A percentile compares a stretch with the other conserved stretches of the same genome.
phyloP scores from a whole-genome alignment of 306 rosid genomes.

The Sicyos baderoa region DNA sequence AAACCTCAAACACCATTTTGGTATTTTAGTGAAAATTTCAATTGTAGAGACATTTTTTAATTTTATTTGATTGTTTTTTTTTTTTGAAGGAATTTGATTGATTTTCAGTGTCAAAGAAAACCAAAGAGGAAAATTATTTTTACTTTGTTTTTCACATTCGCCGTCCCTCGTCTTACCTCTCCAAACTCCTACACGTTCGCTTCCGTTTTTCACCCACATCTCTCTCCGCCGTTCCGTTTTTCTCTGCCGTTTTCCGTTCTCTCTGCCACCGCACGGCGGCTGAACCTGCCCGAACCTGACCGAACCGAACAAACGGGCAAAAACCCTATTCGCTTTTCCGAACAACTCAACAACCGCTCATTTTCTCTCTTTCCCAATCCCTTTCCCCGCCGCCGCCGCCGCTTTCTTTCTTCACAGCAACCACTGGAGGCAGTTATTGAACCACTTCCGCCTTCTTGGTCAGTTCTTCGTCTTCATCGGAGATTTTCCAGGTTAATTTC shows the following conservation, averaged over 20 bases:
- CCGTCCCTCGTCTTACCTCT: conserved; percentile 4
- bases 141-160: conserved; percentile 10
- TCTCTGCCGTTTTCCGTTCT: conserved; percentile 3
- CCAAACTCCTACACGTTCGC: not conserved
- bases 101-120: conserved; percentile 9
- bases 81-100: no score
- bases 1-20: no score
- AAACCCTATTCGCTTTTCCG: conserved; percentile 17
- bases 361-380: conserved; percentile 18
- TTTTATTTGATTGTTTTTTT: conserved; percentile 13
- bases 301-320: not conserved
- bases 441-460: conserved; percentile 63
- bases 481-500: conserved; percentile 19
- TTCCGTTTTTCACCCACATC: not conserved
- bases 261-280: conserved; percentile 12
- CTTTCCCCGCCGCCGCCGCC: conserved; percentile 21
- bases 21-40: not conserved
- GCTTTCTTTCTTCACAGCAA: conserved; percentile 17
- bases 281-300: not conserved
- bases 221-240: not conserved
- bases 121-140: not conserved
- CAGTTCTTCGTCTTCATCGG: conserved; percentile 26
- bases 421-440: conserved; percentile 39
- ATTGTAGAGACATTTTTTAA: conserved; percentile 7
- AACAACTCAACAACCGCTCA: conserved; percentile 14